A percentile compares a stretch with the other conserved stretches of the same genome.
Conservation (phyloP, 306 rosid species). For the Vachellia pachyceras region DNA sequence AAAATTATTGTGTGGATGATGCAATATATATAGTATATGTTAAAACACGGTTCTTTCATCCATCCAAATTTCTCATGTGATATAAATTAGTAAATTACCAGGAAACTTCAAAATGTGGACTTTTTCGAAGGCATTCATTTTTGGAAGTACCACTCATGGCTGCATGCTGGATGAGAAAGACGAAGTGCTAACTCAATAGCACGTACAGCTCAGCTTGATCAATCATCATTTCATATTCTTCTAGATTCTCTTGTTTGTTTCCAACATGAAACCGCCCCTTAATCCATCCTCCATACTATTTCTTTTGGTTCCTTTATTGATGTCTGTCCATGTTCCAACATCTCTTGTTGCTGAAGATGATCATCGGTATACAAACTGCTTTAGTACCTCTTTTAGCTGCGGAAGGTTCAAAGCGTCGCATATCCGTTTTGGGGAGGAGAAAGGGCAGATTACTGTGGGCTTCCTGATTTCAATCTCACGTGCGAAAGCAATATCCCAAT, state of each 20-base stretch:
- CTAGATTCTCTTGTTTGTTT: background rate
- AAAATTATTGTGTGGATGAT: too few relatives aligned
- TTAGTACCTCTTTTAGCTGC: background rate
- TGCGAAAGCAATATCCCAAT: background rate
- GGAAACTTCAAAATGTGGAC: conserved; percentile 3
- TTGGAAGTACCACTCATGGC: too few relatives aligned
- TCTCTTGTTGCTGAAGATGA: background rate
- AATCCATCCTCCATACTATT: conserved; percentile 15
- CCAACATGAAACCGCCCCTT: conserved; percentile 9
- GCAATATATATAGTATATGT: too few relatives aligned
- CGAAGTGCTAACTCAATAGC: background rate
- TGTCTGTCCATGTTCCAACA: conserved; percentile 25
- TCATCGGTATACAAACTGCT: conserved; percentile 2
- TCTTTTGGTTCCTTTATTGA: background rate
- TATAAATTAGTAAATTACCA: conserved; percentile 10
- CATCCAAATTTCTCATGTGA: too few relatives aligned
- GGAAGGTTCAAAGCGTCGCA: background rate
- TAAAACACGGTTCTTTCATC: too few relatives aligned
- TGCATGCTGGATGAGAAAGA: background rate
- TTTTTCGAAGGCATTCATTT: background rate
- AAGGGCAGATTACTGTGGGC: conserved; percentile 29
- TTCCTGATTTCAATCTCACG: background rate
- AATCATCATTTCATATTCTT: background rate
- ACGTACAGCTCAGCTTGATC: background rate
- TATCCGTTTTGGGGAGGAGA: conserved; percentile 45